Conservation (phyloP, 2,329 filamentous ascomycete genomes). For the Niveomyces coronatus region DNA sequence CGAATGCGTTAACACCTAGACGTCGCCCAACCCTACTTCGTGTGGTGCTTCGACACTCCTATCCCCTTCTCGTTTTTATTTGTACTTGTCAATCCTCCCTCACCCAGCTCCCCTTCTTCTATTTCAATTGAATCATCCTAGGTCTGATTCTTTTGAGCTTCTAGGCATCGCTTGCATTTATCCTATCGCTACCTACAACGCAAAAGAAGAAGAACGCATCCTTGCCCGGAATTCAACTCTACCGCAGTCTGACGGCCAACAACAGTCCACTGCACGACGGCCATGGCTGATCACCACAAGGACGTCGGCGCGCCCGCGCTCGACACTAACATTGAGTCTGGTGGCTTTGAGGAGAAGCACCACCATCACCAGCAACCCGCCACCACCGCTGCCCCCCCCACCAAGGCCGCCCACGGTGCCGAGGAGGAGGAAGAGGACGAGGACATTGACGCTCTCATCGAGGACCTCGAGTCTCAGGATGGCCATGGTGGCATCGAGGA, state of each 20-base stretch:
- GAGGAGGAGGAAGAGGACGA: conserved; percentile 65
- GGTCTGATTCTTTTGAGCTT: no score
- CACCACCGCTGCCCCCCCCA: conserved; percentile 22
- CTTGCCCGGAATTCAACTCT: no score
- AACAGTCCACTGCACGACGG: not conserved
- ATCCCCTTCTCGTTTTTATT: conserved; percentile 34
- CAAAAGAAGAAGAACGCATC: conserved; percentile 13
- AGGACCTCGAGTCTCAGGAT: conserved; percentile 76
- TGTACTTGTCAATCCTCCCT: conserved; percentile 11
- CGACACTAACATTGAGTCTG: conserved; percentile 54
- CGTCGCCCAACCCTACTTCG: no score
- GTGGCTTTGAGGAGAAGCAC: conserved; percentile 55
- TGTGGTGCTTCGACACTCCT: no score
- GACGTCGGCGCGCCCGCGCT: conserved; percentile 44
- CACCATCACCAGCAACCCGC: conserved; percentile 23
- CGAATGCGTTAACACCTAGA: conserved; percentile 38
- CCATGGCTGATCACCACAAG: conserved; percentile 49
- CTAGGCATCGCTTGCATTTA: no score
- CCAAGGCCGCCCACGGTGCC: conserved; percentile 36
- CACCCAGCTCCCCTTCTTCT: conserved; percentile 3
- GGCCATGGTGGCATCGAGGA: conserved; percentile 56
- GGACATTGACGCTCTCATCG: conserved; percentile 78
- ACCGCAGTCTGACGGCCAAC: not conserved
- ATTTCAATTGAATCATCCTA: no score
- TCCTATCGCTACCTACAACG: conserved; percentile 4